These are phyloP conservation scores for Aspergillus melleus DNA, from an alignment of 2,329 filamentous ascomycete species.

Conservation along the genomic window DNA sequence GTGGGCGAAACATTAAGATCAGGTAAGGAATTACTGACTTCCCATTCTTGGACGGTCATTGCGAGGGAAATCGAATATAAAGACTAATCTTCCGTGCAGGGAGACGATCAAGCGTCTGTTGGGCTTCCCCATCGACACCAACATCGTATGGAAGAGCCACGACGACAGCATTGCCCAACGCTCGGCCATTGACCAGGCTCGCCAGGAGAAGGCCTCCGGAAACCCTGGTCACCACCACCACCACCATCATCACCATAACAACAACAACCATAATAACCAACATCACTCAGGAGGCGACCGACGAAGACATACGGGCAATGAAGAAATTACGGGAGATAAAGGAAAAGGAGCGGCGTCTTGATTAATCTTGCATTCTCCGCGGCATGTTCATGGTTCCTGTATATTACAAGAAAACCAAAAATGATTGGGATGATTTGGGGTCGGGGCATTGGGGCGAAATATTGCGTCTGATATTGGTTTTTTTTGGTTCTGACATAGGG, in stretches of 20 bases:
- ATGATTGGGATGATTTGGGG: constrained; percentile 41
- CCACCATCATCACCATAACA: constrained; percentile 32
- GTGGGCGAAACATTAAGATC: constrained; percentile 92
- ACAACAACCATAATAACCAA: constrained; percentile 23
- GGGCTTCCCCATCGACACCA: constrained; percentile 81
- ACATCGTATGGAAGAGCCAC: constrained; percentile 93
- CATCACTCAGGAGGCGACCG: constrained; percentile 38
- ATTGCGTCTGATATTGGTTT: constrained; percentile 32
- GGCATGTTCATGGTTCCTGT: constrained; percentile 31
- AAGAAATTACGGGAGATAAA: constrained; percentile 46
- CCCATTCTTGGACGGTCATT: neutral
- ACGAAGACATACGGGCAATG: constrained; percentile 43
- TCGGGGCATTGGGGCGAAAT: constrained; percentile 42
- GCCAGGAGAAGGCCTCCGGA: constrained; percentile 72
- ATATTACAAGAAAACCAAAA: constrained; percentile 38
- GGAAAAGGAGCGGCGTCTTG: constrained; percentile 39
- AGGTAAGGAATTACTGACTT: constrained; percentile 60
- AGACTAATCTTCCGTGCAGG: constrained; percentile 48
- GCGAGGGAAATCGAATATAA: neutral
- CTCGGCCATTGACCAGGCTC: constrained; percentile 84
- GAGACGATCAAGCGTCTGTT: constrained; percentile 93
- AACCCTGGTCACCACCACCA: constrained; percentile 34
- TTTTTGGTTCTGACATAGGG: constrained; percentile 25
- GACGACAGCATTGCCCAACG: constrained; percentile 93
- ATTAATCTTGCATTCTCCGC: constrained; percentile 23